phyloP scores from a whole-genome alignment of 192 early-diverging fungal genomes.

The Podila minutissima region DNA sequence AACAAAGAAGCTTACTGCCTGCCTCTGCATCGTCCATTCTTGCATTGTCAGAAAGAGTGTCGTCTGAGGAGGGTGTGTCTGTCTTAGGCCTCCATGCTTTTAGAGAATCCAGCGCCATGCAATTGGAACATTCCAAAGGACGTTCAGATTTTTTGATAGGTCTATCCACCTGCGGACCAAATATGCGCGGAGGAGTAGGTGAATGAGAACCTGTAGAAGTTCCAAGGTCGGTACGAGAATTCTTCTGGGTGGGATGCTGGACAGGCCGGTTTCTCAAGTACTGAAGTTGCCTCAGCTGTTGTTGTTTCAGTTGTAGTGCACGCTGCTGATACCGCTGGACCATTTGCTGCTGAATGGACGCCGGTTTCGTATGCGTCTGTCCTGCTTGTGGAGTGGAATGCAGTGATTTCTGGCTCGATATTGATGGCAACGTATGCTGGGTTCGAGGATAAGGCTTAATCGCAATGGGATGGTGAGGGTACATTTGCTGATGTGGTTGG shows the following conservation, averaged over 20 bases:
- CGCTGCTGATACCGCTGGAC: slow-evolving; percentile 44
- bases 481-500: slow-evolving; percentile 49
- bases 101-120: background rate
- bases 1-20: background rate
- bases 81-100: background rate
- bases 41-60: background rate
- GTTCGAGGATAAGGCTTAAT: background rate
- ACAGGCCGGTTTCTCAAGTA: background rate
- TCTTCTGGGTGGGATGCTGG: background rate
- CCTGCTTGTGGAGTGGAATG: background rate
- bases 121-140: background rate
- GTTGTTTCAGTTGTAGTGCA: slow-evolving; percentile 34
- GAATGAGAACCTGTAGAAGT: background rate
- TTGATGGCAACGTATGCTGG: background rate
- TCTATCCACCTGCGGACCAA: background rate
- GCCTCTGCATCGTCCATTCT: background rate
- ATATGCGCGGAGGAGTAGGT: background rate
- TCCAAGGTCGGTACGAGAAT: background rate
- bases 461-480: slow-evolving; percentile 12
- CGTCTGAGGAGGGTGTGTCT: background rate
- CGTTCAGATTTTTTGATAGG: background rate
- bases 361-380: background rate
- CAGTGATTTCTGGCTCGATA: background rate
- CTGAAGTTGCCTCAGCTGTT: slow-evolving; percentile 30
- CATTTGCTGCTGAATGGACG: slow-evolving; percentile 29